Percentiles rank a stretch among this genome's conserved stretches.
Conservation (phyloP, 163 green algal genomes). For the Scenedesmus sp. region DNA sequence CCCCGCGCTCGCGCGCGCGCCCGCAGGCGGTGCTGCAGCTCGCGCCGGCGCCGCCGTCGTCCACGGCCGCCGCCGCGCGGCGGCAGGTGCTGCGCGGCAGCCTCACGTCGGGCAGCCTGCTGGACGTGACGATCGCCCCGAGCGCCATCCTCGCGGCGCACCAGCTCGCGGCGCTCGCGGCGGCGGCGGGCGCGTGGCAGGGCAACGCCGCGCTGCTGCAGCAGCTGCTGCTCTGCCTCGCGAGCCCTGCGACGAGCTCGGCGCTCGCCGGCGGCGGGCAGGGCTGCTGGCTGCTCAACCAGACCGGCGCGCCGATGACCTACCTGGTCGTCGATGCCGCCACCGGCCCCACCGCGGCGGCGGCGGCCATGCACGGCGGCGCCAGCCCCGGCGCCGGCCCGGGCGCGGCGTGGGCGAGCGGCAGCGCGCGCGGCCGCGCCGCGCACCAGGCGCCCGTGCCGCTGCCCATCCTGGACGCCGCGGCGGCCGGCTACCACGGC, state of each 20-base stretch:
- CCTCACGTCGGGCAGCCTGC: conserved; percentile 28
- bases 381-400: background rate
- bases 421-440: conserved; percentile 3
- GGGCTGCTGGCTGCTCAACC: conserved; percentile 44
- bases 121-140: conserved; percentile 49
- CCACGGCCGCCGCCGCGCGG: too few relatives aligned
- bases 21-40: too few relatives aligned
- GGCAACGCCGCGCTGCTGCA: conserved; percentile 4
- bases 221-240: conserved; percentile 26
- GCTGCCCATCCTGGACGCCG: conserved; percentile 6
- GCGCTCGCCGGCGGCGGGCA: background rate
- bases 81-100: too few relatives aligned
- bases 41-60: too few relatives aligned
- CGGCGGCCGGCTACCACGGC: conserved; percentile 26
- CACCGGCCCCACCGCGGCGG: background rate
- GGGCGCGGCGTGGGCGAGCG: background rate
- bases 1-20: too few relatives aligned
- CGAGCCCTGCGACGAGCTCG: background rate
- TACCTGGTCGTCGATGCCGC: conserved; percentile 5
- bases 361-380: background rate
- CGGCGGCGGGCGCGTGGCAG: conserved; percentile 15
- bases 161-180: conserved; percentile 24
- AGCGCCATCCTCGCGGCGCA: conserved; percentile 33
- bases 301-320: conserved; percentile 15
- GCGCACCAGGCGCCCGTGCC: background rate